These are phyloP conservation scores for Colletotrichum agaves DNA, from an alignment of 2,329 filamentous ascomycete species.

Conservation along the genomic window DNA sequence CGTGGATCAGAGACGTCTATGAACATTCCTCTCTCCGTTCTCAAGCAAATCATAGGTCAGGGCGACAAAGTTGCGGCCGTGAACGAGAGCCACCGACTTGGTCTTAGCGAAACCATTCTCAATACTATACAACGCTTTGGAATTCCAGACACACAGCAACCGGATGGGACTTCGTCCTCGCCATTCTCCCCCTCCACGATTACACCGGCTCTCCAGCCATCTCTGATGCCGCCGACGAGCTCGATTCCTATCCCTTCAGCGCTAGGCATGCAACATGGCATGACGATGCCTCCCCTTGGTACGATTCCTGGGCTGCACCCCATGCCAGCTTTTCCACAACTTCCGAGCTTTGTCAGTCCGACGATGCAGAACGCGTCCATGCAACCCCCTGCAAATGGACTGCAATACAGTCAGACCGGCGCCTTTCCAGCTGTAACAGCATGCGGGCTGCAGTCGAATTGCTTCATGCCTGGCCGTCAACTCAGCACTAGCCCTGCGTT, in stretches of 20 bases:
- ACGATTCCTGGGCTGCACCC: background rate
- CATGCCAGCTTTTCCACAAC: background rate
- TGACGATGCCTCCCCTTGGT: background rate
- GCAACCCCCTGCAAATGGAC: background rate
- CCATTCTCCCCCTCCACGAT: background rate
- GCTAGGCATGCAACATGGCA: background rate
- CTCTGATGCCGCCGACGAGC: background rate
- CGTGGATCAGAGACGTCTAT: conserved; percentile 23
- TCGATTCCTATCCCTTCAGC: background rate
- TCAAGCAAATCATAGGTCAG: conserved; percentile 13
- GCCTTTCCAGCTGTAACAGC: background rate
- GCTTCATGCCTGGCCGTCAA: background rate
- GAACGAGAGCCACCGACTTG: background rate
- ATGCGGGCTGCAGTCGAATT: background rate
- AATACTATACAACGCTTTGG: conserved; percentile 25
- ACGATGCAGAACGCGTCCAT: background rate
- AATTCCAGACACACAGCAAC: background rate
- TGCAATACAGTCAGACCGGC: background rate
- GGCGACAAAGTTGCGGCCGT: background rate
- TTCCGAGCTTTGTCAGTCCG: background rate
- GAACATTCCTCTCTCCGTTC: conserved; percentile 27
- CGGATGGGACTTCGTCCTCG: background rate
- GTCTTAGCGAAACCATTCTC: conserved; percentile 19
- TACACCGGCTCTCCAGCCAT: background rate
- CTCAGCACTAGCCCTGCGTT: background rate